Conservation (phyloP, 257 asterid species). For the Gentiana dahurica region DNA sequence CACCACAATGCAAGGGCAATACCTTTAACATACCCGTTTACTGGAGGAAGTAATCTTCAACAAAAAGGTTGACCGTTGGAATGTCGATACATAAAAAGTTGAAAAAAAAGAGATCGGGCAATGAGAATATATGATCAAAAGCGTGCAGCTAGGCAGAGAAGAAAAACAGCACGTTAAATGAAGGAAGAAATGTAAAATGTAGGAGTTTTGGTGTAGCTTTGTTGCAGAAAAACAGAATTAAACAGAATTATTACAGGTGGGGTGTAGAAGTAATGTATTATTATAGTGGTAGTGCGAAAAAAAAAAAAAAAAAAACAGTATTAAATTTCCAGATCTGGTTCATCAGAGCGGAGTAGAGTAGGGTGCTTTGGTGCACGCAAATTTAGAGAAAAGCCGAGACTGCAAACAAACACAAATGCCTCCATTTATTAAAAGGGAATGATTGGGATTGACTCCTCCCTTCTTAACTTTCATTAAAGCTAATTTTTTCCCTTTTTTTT, state of each 20-base stretch:
- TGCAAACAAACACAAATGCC: neutral
- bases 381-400: neutral
- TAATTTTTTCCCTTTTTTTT: too few species aligned
- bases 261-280: neutral
- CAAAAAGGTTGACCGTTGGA: constrained; percentile 9
- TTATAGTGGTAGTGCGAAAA: neutral
- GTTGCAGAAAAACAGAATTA: neutral
- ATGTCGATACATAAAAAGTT: neutral
- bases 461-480: neutral
- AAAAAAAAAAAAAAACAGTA: neutral
- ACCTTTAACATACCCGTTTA: constrained; percentile 12
- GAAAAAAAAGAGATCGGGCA: constrained; percentile 3
- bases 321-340: constrained; percentile 2
- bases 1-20: constrained; percentile 6
- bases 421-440: constrained; percentile 2
- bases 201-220: neutral
- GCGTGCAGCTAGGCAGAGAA: constrained; percentile 8
- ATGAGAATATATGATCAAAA: constrained; percentile 12
- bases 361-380: constrained; percentile 1
- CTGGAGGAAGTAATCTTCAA: constrained; percentile 1
- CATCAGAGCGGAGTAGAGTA: too few species aligned
- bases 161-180: neutral
- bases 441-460: constrained; percentile 3
- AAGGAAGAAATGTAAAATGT: neutral
- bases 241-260: neutral